These are phyloP conservation scores for Plasmodium vivax DNA, from an alignment of 169 alveolate species.

Conservation along the genomic window DNA sequence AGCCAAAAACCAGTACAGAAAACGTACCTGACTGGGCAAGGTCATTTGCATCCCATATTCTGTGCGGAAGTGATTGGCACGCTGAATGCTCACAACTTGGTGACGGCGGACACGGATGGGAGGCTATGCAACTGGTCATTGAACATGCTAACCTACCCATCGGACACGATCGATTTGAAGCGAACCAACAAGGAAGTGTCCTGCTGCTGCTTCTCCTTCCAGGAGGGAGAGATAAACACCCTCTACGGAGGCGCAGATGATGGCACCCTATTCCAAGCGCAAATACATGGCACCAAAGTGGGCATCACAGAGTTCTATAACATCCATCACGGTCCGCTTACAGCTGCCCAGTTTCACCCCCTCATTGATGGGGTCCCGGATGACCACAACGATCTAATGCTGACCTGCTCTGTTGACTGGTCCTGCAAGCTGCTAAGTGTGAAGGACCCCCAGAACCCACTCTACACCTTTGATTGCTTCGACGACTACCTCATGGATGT, in stretches of 20 bases:
- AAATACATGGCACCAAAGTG: conserved; percentile 65
- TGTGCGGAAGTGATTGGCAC: conserved; percentile 92
- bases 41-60: conserved; percentile 90
- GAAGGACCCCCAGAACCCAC: conserved; percentile 77
- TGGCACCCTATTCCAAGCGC: conserved; percentile 71
- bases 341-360: conserved; percentile 84
- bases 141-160: conserved; percentile 87
- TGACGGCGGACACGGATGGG: conserved; percentile 91
- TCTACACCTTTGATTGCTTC: conserved; percentile 81
- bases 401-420: conserved; percentile 91
- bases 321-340: conserved; percentile 86
- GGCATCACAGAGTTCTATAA: conserved; percentile 76
- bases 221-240: conserved; percentile 72
- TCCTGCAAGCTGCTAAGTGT: conserved; percentile 86
- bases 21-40: conserved; percentile 87
- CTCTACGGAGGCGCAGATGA: conserved; percentile 76
- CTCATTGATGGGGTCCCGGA: conserved; percentile 72
- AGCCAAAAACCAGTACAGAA: conserved; percentile 87
- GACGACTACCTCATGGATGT: conserved; percentile 89
- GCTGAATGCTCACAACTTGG: conserved; percentile 90
- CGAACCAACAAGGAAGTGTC: conserved; percentile 58
- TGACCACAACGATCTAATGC: conserved; percentile 81
- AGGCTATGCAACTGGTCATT: conserved; percentile 92
- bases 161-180: conserved; percentile 81
- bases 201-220: conserved; percentile 54